A percentile compares a stretch with the other conserved stretches of the same genome.
phyloP scores from a whole-genome alignment of 306 rosid species.

The Dryas alaskensis region DNA sequence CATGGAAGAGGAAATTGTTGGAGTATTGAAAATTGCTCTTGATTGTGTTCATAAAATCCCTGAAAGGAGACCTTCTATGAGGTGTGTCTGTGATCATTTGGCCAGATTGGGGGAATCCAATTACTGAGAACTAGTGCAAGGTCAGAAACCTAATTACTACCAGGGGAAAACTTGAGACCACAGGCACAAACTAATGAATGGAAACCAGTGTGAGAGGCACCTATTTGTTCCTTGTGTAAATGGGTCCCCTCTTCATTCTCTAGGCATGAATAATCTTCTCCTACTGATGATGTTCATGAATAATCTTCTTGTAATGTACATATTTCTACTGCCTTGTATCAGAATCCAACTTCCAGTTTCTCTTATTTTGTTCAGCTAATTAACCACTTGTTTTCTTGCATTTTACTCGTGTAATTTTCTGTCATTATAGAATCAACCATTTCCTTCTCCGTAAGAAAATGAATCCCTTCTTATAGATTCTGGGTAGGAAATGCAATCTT shows the following conservation, averaged over 20 bases:
- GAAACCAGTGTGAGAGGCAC: too few relatives aligned
- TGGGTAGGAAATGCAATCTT: too few relatives aligned
- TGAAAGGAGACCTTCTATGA: conserved; percentile 83
- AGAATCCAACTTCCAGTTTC: background rate
- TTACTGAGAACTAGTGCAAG: background rate
- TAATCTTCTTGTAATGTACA: background rate
- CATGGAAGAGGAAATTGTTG: conserved; percentile 72
- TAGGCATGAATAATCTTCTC: too few relatives aligned
- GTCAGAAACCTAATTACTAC: background rate
- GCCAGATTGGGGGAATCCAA: conserved; percentile 41
- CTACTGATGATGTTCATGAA: too few relatives aligned
- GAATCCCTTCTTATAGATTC: too few relatives aligned
- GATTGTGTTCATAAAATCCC: conserved; percentile 74
- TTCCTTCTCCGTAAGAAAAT: too few relatives aligned
- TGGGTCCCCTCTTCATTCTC: too few relatives aligned
- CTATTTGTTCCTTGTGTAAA: too few relatives aligned
- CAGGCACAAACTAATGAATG: background rate
- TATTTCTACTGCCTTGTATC: background rate
- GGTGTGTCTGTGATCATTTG: conserved; percentile 70
- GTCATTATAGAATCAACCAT: background rate
- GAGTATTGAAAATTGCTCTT: conserved; percentile 74
- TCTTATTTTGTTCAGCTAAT: too few relatives aligned
- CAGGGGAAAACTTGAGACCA: background rate
- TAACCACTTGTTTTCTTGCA: background rate
- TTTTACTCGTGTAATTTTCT: background rate